Conservation (phyloP, 2,329 filamentous ascomycete genomes). For the Pseudogymnoascus sp. region DNA sequence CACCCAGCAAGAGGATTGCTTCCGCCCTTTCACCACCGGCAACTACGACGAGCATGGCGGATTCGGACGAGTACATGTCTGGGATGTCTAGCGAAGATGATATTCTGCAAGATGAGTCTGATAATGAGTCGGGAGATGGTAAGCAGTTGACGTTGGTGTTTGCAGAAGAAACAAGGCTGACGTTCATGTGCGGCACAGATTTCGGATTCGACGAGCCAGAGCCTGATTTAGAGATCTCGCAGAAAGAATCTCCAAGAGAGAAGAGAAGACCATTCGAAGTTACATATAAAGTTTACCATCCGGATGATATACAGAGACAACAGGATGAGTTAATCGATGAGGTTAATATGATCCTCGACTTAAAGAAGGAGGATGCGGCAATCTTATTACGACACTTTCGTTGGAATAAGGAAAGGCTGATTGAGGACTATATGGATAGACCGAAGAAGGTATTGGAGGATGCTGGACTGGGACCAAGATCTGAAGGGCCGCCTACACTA, state of each 20-base stretch:
- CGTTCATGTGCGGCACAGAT: conserved; percentile 18
- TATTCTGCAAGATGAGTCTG: conserved; percentile 69
- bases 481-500: conserved; percentile 57
- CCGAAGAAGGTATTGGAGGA: conserved; percentile 73
- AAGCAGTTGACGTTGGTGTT: conserved; percentile 6
- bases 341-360: conserved; percentile 83
- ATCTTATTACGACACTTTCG: conserved; percentile 83
- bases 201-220: conserved; percentile 44
- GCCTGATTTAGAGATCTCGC: conserved; percentile 39
- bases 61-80: conserved; percentile 91
- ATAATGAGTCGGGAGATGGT: conserved; percentile 47
- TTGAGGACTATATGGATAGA: conserved; percentile 94
- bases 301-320: conserved; percentile 72
- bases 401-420: conserved; percentile 94
- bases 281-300: conserved; percentile 73
- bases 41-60: conserved; percentile 60
- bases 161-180: conserved; percentile 2
- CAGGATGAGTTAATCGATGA: conserved; percentile 83
- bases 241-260: conserved; percentile 62
- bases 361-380: conserved; percentile 81
- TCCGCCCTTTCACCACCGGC: conserved; percentile 45
- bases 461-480: conserved; percentile 68
- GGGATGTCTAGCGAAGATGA: conserved; percentile 70
- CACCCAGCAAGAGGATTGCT: conserved; percentile 29
- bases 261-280: conserved; percentile 75